Conservation (phyloP, 805 yeast species). For the Zygoascus bituminiphila region DNA sequence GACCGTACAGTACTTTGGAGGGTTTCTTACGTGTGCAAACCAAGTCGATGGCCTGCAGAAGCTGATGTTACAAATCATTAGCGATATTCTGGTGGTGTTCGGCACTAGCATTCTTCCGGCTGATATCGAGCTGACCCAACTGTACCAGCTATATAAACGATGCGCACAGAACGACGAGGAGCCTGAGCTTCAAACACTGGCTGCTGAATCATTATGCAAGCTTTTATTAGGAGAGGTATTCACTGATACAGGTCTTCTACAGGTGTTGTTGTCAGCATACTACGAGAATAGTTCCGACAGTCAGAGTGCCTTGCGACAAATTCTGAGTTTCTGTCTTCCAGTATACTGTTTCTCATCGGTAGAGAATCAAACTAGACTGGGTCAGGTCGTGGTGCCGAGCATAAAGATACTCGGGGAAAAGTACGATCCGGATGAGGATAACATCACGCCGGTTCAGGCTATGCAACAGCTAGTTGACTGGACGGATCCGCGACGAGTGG, state of each 20-base stretch:
- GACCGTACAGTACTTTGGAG: slow-evolving; percentile 53
- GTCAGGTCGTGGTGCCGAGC: slow-evolving; percentile 31
- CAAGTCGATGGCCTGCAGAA: slow-evolving; percentile 56
- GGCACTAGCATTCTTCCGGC: slow-evolving; percentile 58
- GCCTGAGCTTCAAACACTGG: slow-evolving; percentile 64
- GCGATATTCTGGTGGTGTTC: slow-evolving; percentile 71
- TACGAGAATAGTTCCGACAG: slow-evolving; percentile 58
- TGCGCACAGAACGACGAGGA: slow-evolving; percentile 37
- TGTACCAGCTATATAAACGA: slow-evolving; percentile 65
- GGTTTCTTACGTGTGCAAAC: slow-evolving; percentile 55
- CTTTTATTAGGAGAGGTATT: slow-evolving; percentile 69
- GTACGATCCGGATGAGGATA: slow-evolving; percentile 29
- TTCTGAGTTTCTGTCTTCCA: slow-evolving; percentile 79
- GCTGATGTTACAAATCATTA: slow-evolving; percentile 58
- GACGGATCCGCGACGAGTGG: slow-evolving; percentile 58
- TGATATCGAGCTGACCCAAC: slow-evolving; percentile 46
- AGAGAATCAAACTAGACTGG: slow-evolving; percentile 59
- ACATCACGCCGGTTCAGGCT: slow-evolving; percentile 40
- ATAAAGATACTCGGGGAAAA: slow-evolving; percentile 40
- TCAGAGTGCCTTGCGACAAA: slow-evolving; percentile 66
- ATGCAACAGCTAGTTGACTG: slow-evolving; percentile 70
- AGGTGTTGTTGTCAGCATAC: slow-evolving; percentile 61
- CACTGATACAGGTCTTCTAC: slow-evolving; percentile 51
- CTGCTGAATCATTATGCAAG: slow-evolving; percentile 84
- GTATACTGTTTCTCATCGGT: slow-evolving; percentile 74